These are phyloP conservation scores for Guyanaporus albipodus DNA, from an alignment of 768 basidiomycete genomes.

Conservation along the genomic window DNA sequence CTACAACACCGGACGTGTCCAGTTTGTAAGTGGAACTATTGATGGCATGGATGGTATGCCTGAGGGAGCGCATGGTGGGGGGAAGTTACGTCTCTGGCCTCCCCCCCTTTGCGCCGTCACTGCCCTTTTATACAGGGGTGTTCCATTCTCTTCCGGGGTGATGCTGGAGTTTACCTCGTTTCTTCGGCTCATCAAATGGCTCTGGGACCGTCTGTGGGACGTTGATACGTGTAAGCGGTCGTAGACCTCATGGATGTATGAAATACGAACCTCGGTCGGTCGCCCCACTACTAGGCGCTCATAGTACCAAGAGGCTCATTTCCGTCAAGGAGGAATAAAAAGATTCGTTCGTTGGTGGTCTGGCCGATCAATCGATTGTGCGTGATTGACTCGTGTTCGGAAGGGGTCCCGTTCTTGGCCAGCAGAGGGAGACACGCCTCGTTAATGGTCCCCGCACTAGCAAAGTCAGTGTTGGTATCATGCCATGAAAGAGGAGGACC, in stretches of 20 bases:
- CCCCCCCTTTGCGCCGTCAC: neutral
- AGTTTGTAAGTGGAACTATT: conserved; percentile 20
- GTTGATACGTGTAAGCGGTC: neutral
- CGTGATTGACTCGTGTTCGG: too few species aligned
- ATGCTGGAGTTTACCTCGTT: neutral
- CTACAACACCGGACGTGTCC: conserved; percentile 28
- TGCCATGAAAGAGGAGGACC: too few species aligned
- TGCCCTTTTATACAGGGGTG: conserved; percentile 7
- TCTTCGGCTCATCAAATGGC: neutral
- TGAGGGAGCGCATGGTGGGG: conserved; percentile 13
- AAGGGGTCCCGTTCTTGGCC: too few species aligned
- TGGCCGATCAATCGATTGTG: too few species aligned
- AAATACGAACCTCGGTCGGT: neutral
- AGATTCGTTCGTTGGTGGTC: too few species aligned
- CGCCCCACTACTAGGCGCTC: too few species aligned
- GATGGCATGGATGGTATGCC: conserved; percentile 8
- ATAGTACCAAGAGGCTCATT: too few species aligned
- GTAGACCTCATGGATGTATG: neutral
- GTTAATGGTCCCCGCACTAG: too few species aligned
- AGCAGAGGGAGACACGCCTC: too few species aligned
- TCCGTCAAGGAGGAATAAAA: too few species aligned
- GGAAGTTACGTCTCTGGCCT: neutral
- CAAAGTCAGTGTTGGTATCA: too few species aligned
- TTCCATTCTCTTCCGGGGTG: neutral
- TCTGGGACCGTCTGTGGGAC: neutral